A percentile compares a stretch with the other conserved stretches of the same genome.
phyloP scores from a whole-genome alignment of 1,139 yeast species.

The Kurtzmaniella quercitrusa region DNA sequence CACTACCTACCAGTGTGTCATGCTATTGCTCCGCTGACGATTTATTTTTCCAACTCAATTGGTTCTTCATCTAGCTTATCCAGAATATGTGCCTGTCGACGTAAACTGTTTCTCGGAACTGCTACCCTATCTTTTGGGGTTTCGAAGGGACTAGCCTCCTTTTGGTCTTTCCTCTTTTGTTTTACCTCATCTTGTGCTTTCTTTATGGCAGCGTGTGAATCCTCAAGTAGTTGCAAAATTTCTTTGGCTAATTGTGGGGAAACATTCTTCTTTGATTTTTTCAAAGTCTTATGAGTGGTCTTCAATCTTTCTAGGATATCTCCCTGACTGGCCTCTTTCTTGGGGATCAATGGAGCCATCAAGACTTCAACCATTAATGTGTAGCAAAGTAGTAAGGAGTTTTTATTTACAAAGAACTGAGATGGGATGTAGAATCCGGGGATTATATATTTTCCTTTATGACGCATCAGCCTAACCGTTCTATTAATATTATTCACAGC shows the following conservation, averaged over 20 bases:
- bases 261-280: neutral
- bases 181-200: neutral
- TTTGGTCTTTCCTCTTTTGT: neutral
- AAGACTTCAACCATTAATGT: neutral
- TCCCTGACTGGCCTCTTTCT: neutral
- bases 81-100: slow-evolving; percentile 4
- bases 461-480: neutral
- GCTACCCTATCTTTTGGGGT: slow-evolving; percentile 3
- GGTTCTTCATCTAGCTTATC: slow-evolving; percentile 7
- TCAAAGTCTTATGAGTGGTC: neutral
- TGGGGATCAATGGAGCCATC: neutral
- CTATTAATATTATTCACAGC: neutral
- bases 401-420: neutral
- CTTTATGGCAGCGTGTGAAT: neutral
- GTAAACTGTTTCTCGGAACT: neutral
- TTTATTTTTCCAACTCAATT: slow-evolving; percentile 3
- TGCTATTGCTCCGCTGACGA: too few relatives aligned
- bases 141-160: neutral
- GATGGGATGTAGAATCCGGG: neutral
- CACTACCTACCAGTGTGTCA: neutral
- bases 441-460: neutral
- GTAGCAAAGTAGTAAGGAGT: neutral
- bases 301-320: neutral
- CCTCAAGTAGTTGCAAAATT: slow-evolving; percentile 1
- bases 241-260: neutral